A percentile compares a stretch with the other conserved stretches of the same genome.
These are phyloP conservation scores for Eutreptiella sp. DNA, from an alignment of 208 protist species.

Conservation along the genomic window DNA sequence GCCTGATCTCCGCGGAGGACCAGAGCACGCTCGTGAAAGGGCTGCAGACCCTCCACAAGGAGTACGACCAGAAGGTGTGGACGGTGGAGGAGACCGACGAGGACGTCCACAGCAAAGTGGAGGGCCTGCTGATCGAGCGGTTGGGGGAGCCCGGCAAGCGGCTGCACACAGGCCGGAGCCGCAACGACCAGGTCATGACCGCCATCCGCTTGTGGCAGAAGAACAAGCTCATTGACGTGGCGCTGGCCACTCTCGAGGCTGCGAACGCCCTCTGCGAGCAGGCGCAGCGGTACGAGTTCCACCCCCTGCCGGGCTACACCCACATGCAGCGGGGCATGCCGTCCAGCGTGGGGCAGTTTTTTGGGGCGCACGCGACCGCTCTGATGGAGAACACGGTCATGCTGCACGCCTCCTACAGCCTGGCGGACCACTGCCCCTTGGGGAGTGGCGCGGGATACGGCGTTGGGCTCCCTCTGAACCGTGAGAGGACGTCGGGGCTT, in stretches of 20 bases:
- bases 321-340: slow-evolving; percentile 55
- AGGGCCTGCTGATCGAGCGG: too few relatives aligned
- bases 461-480: slow-evolving; percentile 52
- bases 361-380: slow-evolving; percentile 37
- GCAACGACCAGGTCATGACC: slow-evolving; percentile 45
- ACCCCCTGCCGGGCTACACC: slow-evolving; percentile 41
- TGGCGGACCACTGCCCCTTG: slow-evolving; percentile 24
- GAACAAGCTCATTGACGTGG: slow-evolving; percentile 30
- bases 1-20: too few relatives aligned
- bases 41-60: too few relatives aligned
- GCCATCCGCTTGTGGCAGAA: slow-evolving; percentile 53
- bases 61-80: too few relatives aligned
- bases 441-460: slow-evolving; percentile 49
- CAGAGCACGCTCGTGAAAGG: too few relatives aligned
- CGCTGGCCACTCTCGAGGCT: slow-evolving; percentile 20
- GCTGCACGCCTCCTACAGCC: slow-evolving; percentile 1
- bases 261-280: slow-evolving; percentile 18
- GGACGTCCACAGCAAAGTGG: too few relatives aligned
- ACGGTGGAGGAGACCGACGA: too few relatives aligned
- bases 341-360: slow-evolving; percentile 46
- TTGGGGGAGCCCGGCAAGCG: too few relatives aligned
- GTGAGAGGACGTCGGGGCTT: slow-evolving; percentile 35
- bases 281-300: slow-evolving; percentile 41
- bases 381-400: background rate
- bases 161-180: slow-evolving; percentile 51